Conservation (phyloP, 495 filamentous ascomycete species). For the Tuber umbilicatum region DNA sequence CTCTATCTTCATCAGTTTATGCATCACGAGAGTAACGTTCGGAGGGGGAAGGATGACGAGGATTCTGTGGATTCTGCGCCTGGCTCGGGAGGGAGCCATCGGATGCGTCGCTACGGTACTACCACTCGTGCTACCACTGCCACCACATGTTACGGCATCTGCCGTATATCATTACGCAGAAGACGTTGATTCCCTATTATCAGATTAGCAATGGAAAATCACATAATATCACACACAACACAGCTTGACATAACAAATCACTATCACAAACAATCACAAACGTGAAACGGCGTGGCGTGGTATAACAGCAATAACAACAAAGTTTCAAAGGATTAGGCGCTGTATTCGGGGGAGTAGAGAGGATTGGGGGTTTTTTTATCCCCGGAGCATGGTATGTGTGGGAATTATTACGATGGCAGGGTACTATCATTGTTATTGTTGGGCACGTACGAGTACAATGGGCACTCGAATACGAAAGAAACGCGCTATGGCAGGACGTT, state of each 20-base stretch:
- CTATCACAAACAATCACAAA: conserved; percentile 4
- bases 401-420: too few relatives aligned
- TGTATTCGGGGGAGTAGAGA: neutral
- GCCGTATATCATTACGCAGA: neutral
- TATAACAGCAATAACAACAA: neutral
- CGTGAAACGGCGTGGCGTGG: neutral
- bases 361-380: neutral
- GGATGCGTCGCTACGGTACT: neutral
- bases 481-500: too few relatives aligned
- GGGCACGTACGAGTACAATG: too few relatives aligned
- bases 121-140: neutral
- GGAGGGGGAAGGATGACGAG: neutral
- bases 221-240: neutral
- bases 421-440: too few relatives aligned
- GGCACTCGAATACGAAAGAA: too few relatives aligned
- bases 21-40: neutral
- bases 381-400: too few relatives aligned
- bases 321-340: neutral
- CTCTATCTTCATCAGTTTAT: neutral
- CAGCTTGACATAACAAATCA: neutral
- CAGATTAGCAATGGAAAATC: neutral
- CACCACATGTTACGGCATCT: neutral
- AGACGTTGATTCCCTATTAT: neutral
- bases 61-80: neutral
- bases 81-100: neutral